A percentile compares a stretch with the other conserved stretches of the same genome.
These are phyloP conservation scores for Castanea sativa DNA, from an alignment of 306 rosid genomes.

Conservation along the genomic window DNA sequence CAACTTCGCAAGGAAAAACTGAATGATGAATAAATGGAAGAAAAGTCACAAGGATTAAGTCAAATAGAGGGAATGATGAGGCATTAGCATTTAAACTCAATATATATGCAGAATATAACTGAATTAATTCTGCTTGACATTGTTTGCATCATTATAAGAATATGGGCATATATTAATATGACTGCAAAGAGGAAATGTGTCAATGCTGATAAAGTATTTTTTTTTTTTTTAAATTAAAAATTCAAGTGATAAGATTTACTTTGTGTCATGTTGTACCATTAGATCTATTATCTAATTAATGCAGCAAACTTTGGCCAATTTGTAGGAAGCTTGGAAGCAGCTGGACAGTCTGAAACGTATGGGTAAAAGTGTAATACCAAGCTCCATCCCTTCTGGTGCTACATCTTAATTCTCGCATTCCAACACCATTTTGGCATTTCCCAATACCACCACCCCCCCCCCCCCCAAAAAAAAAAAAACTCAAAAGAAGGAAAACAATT, in stretches of 20 bases:
- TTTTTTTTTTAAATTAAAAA: not conserved
- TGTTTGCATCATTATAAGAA: not conserved
- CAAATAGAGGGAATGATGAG: slow-evolving; percentile 12
- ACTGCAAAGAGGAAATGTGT: not conserved
- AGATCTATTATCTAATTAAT: not conserved
- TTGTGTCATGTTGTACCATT: not conserved
- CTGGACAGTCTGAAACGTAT: not conserved
- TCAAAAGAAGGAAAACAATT: not conserved
- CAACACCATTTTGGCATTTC: not conserved
- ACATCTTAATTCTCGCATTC: not conserved
- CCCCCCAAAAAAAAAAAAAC: not conserved
- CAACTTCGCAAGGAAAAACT: slow-evolving; percentile 84
- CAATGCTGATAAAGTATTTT: too few relatives aligned
- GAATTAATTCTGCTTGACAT: not conserved
- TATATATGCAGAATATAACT: not conserved
- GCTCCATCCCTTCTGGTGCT: not conserved
- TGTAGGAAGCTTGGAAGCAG: not conserved
- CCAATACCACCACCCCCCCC: not conserved
- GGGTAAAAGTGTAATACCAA: not conserved
- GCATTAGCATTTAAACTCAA: not conserved
- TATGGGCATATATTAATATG: not conserved
- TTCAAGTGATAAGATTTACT: not conserved
- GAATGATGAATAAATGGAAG: slow-evolving; percentile 27
- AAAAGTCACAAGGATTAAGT: slow-evolving; percentile 25
- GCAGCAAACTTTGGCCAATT: not conserved